Evolutionary conservation across 2,329 filamentous ascomycete genomes (phyloP).

Genomic region (Fusarium pseudoanthophilum): DNA sequence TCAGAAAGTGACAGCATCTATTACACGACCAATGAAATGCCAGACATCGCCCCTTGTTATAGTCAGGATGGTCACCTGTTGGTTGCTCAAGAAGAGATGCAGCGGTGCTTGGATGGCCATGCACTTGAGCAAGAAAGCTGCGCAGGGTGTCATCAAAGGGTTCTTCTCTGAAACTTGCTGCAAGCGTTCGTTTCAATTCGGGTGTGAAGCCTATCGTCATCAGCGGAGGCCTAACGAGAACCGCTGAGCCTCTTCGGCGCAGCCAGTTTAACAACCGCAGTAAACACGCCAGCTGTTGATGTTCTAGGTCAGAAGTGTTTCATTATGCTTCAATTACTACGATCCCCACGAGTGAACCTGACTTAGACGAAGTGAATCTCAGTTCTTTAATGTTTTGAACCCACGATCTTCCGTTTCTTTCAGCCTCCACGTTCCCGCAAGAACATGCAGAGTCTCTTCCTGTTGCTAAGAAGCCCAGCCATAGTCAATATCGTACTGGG

Average conservation of each 20-base stretch:
- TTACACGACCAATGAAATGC: too few relatives aligned
- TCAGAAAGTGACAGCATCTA: neutral
- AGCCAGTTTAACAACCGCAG: neutral
- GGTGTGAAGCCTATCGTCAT: rapidly evolving
- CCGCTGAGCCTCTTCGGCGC: too few relatives aligned
- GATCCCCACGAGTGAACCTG: neutral
- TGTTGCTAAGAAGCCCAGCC: neutral
- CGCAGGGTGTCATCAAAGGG: rapidly evolving
- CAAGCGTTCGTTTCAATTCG: neutral
- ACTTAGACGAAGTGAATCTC: too few relatives aligned
- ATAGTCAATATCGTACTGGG: neutral
- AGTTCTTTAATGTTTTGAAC: rapidly evolving
- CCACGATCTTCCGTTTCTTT: neutral
- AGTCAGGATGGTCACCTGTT: neutral
- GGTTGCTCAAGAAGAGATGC: neutral
- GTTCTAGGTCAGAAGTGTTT: neutral
- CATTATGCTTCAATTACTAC: neutral
- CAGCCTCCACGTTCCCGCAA: rapidly evolving
- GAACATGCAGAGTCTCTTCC: neutral
- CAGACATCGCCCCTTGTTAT: neutral
- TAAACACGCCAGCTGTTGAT: neutral
- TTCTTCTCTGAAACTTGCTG: neutral
- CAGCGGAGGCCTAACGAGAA: too few relatives aligned
- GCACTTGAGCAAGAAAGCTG: neutral
- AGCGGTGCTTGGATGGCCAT: rapidly evolving